Evolutionary conservation across 2,329 filamentous ascomycete species (phyloP), one percentile per base, ranked within the genome.

Genomic region (Grosmannia penicillata): DNA sequence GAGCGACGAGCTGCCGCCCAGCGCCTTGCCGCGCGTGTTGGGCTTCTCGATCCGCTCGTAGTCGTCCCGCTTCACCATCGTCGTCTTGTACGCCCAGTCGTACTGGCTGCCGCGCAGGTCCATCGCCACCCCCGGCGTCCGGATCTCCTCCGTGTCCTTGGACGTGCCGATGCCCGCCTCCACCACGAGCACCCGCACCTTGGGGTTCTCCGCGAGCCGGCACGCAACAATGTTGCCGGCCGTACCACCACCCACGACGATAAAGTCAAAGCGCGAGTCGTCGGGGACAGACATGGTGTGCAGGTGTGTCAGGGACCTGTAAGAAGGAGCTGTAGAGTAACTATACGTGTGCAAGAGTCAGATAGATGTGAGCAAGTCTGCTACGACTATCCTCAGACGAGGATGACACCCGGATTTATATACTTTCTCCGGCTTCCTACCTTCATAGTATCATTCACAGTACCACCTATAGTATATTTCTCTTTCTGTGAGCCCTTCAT

Each of bases 21-120:
- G 66, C 3, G 61, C 61, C 53, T 72, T 73, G 9, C 74, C 68
- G 29, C 72, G 63, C 9, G 72, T 75, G 49, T 77, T 76, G 33
- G 71, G 72, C 57, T 76, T 75, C 50, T 78, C 72, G 27, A 76
- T 58, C 10, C 73, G 68, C 36, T 67, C 66, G 49, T 76, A 77
- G 47, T 77, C 70, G 10, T 61, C 57, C 3, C 70, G 63, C 39
- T 73, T 63, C 49, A 77, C 64, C 55, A 78, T 65, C 23, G 69
- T 75, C 2, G 69, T 70, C 56, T 77, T 75, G 55, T 74, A 78
- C 0, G 57, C 58, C 70, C 70, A 76, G 52, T 77, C 72, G 44
- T 73, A 63, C 47, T 72, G 54, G 49, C 66, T 68, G 27, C 61
- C 63, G 14, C 71, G 65, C 1, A 75, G 61, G 4, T 65, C 60